Evolutionary conservation across 441 rosid species (phyloP), one percentile per base, ranked within the genome.

Genomic region (Geranium incanum): DNA sequence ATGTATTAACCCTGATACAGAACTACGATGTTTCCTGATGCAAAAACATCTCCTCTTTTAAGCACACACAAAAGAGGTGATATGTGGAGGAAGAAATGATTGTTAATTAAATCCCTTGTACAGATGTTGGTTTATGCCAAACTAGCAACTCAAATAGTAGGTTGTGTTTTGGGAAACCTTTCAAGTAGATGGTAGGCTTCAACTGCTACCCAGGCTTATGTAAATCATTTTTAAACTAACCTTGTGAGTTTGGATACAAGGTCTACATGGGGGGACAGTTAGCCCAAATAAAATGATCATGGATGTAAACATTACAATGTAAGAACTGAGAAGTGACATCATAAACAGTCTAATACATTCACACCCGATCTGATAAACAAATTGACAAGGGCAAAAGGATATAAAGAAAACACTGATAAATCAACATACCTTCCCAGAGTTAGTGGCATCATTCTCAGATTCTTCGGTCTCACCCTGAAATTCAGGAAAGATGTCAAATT

Each of bases 401-500:
- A 11, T n/a, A 48, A 48, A 12, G 55, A 48, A 12, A 48, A 48
- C 55, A 48, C 55, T 8, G 13, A 48, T 11, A 11, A 48, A 48
- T 60, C 55, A 38, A 65, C 75, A 71, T 78, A 95, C 99, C 98
- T 89, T 89, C 67, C 66, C 89, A n/a, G 79, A 11, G 45, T 78
- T 67, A 70, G 81, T 67, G 68, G 81, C 81, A 45, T 91, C 99
- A 74, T 89, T 91, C 69, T 82, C 90, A 1, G 89, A 73, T 79
- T 95, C 98, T 71, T 72, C 87, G 79, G 84, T 78, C 83, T 95
- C 98, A 16, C 99, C 99, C 99, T 92, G 85, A 71, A 77, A 81
- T 79, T 48, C 71, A 75, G 75, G 81, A 69, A 75, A 16, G 68
- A 71, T 74, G 36, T 60, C 33, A 71, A 59, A 36, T 6, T 57